phyloP scores from a whole-genome alignment of 805 yeast species.

The Monosporozyma solicola region DNA sequence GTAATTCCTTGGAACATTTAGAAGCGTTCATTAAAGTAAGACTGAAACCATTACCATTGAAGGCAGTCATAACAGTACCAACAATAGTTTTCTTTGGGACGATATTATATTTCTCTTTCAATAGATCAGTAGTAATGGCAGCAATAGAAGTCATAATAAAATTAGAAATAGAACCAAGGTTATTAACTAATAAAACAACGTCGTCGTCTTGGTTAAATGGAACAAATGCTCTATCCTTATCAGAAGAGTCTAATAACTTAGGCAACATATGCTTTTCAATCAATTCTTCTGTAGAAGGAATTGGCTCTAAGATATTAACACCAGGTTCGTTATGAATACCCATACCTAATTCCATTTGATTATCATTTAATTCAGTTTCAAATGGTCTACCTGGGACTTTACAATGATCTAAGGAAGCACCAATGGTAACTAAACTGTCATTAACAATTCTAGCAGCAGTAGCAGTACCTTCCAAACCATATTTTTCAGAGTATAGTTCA shows the following conservation, averaged over 20 bases:
- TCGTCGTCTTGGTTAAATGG: conserved; percentile 57
- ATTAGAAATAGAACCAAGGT: conserved; percentile 82
- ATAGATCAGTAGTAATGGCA: conserved; percentile 43
- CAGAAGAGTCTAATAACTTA: conserved; percentile 51
- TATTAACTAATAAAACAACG: conserved; percentile 65
- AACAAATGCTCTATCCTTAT: conserved; percentile 75
- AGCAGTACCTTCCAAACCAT: conserved; percentile 45
- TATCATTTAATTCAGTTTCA: conserved; percentile 42
- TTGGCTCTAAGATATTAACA: conserved; percentile 40
- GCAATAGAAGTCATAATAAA: conserved; percentile 71
- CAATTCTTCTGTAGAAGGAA: conserved; percentile 62
- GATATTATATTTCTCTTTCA: conserved; percentile 45
- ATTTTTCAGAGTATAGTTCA: conserved; percentile 32
- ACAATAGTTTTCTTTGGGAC: conserved; percentile 60
- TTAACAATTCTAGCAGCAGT: conserved; percentile 53
- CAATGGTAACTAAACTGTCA: conserved; percentile 69
- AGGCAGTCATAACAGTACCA: conserved; percentile 80
- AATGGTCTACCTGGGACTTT: conserved; percentile 76
- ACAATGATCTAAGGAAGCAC: conserved; percentile 83
- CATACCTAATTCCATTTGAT: conserved; percentile 84
- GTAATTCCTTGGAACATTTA: conserved; percentile 34
- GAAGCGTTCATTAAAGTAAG: conserved; percentile 70
- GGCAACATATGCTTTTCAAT: conserved; percentile 48
- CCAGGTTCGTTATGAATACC: conserved; percentile 97
- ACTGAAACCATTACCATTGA: conserved; percentile 88